These are phyloP conservation scores for Globisporangium polare DNA, from an alignment of 352 stramenopile genomes.

Conservation along the genomic window DNA sequence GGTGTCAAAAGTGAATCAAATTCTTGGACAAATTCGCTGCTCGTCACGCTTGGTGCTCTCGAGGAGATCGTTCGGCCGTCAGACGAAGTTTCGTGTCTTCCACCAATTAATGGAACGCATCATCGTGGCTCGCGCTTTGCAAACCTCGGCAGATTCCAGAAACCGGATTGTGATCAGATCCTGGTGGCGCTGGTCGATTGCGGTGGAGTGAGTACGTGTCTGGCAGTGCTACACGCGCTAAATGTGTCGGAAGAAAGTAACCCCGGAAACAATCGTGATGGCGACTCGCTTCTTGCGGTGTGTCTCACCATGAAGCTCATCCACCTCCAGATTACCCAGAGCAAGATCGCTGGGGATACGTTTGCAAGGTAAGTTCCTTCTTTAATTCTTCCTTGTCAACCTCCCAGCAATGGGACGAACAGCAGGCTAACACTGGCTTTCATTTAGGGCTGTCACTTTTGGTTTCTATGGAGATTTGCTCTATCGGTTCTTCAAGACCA, in stretches of 20 bases:
- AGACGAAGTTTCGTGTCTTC: background rate
- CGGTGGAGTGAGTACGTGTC: slow-evolving; percentile 31
- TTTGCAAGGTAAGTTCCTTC: slow-evolving; percentile 13
- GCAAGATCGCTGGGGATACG: background rate
- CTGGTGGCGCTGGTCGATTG: slow-evolving; percentile 37
- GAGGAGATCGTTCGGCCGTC: slow-evolving; percentile 19
- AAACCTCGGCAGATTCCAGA: slow-evolving; percentile 6
- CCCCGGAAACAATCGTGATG: background rate
- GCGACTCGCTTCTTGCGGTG: background rate
- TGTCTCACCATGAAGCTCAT: slow-evolving; percentile 11
- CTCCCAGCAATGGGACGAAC: background rate
- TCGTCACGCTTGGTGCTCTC: slow-evolving; percentile 23
- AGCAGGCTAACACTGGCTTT: background rate
- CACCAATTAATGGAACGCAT: no score
- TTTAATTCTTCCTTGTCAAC: background rate
- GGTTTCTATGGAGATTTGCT: slow-evolving; percentile 27
- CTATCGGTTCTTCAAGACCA: slow-evolving; percentile 12
- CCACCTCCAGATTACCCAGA: slow-evolving; percentile 5
- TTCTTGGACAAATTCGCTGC: slow-evolving; percentile 23
- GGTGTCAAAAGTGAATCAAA: slow-evolving; percentile 6
- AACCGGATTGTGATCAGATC: slow-evolving; percentile 24
- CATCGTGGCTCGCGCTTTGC: background rate
- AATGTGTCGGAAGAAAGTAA: background rate
- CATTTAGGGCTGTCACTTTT: slow-evolving; percentile 22
- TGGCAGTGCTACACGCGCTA: slow-evolving; percentile 40